A percentile compares a stretch with the other conserved stretches of the same genome.
phyloP scores from a whole-genome alignment of 2,329 filamentous ascomycete genomes.

The Hymenotorrendiella dingleyae region DNA sequence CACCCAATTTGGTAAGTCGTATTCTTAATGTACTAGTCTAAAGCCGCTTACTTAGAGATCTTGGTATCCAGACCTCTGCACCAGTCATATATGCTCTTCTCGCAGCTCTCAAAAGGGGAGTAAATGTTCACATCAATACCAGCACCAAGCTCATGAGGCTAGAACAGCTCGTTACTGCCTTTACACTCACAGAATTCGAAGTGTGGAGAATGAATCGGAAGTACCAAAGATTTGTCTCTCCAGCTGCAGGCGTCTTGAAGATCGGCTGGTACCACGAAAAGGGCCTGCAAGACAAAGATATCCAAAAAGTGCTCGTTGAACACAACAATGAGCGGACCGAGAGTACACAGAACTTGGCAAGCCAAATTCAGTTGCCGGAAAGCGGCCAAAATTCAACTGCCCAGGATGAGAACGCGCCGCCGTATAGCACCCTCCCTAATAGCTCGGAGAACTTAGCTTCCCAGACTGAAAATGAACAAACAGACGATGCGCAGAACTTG shows the following conservation, averaged over 20 bases:
- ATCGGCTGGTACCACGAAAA: conserved; percentile 28
- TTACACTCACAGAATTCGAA: conserved; percentile 64
- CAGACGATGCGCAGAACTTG: conserved; percentile 1
- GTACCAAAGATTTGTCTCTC: conserved; percentile 38
- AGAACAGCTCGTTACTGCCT: conserved; percentile 76
- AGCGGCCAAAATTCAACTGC: neutral
- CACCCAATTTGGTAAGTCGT: conserved; percentile 79
- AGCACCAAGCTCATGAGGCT: conserved; percentile 66
- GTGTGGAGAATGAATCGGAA: conserved; percentile 52
- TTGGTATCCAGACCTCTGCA: conserved; percentile 60
- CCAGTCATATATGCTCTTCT: conserved; percentile 58
- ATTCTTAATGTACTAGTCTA: too few species aligned
- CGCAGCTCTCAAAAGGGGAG: conserved; percentile 55
- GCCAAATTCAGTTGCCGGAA: too few species aligned
- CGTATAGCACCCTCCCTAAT: too few species aligned
- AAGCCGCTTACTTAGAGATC: too few species aligned
- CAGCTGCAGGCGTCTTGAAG: conserved; percentile 26
- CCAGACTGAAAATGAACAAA: neutral
- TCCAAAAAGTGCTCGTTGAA: too few species aligned
- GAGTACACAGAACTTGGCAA: too few species aligned
- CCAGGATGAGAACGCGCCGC: neutral
- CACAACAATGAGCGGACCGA: too few species aligned
- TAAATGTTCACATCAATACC: conserved; percentile 63
- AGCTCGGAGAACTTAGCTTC: too few species aligned
- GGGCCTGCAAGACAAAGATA: too few species aligned